Conservation (phyloP, 495 filamentous ascomycete genomes). For the Cudoniella acicularis region DNA sequence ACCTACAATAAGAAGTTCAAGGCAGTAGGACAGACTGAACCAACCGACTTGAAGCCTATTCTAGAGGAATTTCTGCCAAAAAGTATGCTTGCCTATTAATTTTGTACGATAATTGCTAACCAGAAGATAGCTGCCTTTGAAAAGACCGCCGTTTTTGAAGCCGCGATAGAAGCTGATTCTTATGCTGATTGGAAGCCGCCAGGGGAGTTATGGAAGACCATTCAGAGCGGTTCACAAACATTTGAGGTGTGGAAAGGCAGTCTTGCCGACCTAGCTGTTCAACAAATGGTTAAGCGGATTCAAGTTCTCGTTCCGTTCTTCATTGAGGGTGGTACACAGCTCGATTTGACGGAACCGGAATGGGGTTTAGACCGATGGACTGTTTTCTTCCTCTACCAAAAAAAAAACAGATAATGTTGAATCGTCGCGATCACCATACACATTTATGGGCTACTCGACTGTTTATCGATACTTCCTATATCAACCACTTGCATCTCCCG, state of each 20-base stretch:
- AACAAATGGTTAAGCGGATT: slow-evolving; percentile 66
- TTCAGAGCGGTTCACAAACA: slow-evolving; percentile 31
- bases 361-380: slow-evolving; percentile 80
- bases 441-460: slow-evolving; percentile 81
- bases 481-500: slow-evolving; percentile 30
- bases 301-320: slow-evolving; percentile 82
- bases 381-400: slow-evolving; percentile 78
- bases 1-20: slow-evolving; percentile 71
- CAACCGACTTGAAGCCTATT: slow-evolving; percentile 61
- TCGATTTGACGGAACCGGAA: slow-evolving; percentile 68
- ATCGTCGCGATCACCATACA: slow-evolving; percentile 44
- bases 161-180: slow-evolving; percentile 48
- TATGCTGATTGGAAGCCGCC: slow-evolving; percentile 58
- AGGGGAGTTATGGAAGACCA: slow-evolving; percentile 41
- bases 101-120: slow-evolving; percentile 17
- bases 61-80: slow-evolving; percentile 66
- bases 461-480: slow-evolving; percentile 79
- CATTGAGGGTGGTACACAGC: slow-evolving; percentile 81
- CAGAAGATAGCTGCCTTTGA: slow-evolving; percentile 55
- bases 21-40: slow-evolving; percentile 62
- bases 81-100: slow-evolving; percentile 40
- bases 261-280: slow-evolving; percentile 50
- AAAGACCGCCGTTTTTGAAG: slow-evolving; percentile 54
- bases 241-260: slow-evolving; percentile 53
- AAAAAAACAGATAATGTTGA: slow-evolving; percentile 36